Conservation (phyloP, 805 yeast genomes). For the Pachysolen tannophilus region DNA sequence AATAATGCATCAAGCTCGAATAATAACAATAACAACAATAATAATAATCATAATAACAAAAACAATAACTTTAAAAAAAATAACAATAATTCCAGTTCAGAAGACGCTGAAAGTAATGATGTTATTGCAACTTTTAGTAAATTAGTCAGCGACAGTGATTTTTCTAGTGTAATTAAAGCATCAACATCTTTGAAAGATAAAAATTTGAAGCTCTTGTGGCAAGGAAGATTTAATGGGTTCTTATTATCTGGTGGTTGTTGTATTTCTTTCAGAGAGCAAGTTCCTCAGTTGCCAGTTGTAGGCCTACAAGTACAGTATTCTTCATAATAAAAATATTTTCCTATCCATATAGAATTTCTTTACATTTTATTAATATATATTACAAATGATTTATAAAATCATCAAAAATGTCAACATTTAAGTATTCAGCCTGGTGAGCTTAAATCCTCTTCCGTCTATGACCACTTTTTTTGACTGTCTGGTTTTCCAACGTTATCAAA, state of each 20-base stretch:
- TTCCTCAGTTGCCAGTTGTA: slow-evolving; percentile 40
- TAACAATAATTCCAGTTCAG: not conserved
- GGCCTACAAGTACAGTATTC: slow-evolving; percentile 61
- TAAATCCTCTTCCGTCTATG: slow-evolving; percentile 4
- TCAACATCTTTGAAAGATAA: slow-evolving; percentile 62
- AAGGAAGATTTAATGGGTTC: slow-evolving; percentile 77
- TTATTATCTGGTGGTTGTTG: slow-evolving; percentile 68
- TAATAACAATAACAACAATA: slow-evolving; percentile 11
- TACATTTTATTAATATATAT: too few species aligned
- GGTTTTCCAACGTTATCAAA: slow-evolving; percentile 29
- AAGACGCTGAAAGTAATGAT: slow-evolving; percentile 25
- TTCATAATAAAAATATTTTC: slow-evolving; percentile 24
- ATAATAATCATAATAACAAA: slow-evolving; percentile 10
- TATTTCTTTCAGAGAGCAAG: slow-evolving; percentile 32
- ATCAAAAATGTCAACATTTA: not conserved
- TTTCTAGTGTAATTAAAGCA: slow-evolving; percentile 64
- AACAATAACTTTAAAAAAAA: slow-evolving; percentile 9
- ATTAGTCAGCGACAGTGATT: slow-evolving; percentile 43
- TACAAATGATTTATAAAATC: not conserved
- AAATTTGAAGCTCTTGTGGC: slow-evolving; percentile 70
- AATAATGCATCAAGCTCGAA: not conserved
- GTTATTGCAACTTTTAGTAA: slow-evolving; percentile 44
- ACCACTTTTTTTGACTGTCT: slow-evolving; percentile 5
- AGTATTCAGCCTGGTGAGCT: not conserved
- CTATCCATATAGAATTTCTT: not conserved